A percentile compares a stretch with the other conserved stretches of the same genome.
Conservation (phyloP, 1,284 basidiomycete genomes). For the Ganoderma lucidum region DNA sequence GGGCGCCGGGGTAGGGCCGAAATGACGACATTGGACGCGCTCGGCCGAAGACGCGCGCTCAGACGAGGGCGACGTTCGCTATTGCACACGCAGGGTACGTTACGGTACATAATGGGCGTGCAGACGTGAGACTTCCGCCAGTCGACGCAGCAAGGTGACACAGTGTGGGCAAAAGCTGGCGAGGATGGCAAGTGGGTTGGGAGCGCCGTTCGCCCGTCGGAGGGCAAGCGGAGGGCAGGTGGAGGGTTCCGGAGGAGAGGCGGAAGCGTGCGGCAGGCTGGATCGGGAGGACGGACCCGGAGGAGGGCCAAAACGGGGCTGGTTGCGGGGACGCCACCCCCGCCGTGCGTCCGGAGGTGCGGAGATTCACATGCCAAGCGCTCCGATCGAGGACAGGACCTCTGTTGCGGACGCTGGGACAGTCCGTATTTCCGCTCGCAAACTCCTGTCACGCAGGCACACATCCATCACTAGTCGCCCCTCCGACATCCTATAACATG, state of each 20-base stretch:
- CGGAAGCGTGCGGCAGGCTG: slow-evolving; percentile 25
- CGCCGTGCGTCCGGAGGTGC: slow-evolving; percentile 12
- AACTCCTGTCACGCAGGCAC: slow-evolving; percentile 19
- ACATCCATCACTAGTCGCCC: slow-evolving; percentile 6
- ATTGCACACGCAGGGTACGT: neutral
- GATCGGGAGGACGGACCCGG: slow-evolving; percentile 13
- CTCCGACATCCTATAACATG: slow-evolving; percentile 15
- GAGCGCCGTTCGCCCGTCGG: slow-evolving; percentile 6
- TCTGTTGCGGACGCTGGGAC: neutral
- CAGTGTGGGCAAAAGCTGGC: neutral
- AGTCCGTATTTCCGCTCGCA: slow-evolving; percentile 6
- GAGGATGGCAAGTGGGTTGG: neutral
- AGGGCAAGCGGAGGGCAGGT: slow-evolving; percentile 19
- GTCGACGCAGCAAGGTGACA: slow-evolving; percentile 2
- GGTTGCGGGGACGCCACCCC: slow-evolving; percentile 7
- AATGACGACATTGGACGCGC: neutral
- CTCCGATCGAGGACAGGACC: neutral
- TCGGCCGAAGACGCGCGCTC: neutral
- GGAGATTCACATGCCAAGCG: slow-evolving; percentile 23
- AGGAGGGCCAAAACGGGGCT: neutral
- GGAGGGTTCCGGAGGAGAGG: slow-evolving; percentile 13
- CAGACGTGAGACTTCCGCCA: neutral
- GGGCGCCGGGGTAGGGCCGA: neutral
- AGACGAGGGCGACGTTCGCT: neutral
- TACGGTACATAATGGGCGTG: neutral